phyloP scores from a whole-genome alignment of 768 basidiomycete genomes.

The Melanogaster broomeanus region DNA sequence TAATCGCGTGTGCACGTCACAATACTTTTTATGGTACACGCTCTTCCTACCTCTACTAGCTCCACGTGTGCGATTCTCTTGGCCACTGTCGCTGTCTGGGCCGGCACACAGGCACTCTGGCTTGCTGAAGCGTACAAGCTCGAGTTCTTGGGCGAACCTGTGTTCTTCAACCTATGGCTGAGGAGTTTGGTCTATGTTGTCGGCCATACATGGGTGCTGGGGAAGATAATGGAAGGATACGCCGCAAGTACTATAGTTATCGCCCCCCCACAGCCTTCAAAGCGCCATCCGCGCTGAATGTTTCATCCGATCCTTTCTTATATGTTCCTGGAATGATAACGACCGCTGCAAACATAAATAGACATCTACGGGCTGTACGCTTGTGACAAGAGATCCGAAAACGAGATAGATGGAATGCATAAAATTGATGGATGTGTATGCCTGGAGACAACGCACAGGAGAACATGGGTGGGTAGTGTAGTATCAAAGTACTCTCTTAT shows the following conservation, averaged over 20 bases:
- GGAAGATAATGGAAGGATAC: constrained; percentile 57
- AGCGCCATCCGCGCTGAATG: background rate
- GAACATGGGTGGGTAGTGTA: constrained; percentile 25
- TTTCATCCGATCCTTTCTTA: background rate
- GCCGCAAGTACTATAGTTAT: background rate
- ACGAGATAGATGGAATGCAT: constrained; percentile 13
- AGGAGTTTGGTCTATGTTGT: constrained; percentile 73
- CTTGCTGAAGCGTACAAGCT: constrained; percentile 87
- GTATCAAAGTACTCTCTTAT: constrained; percentile 9
- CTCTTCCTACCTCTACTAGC: constrained; percentile 84
- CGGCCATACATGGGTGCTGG: constrained; percentile 82
- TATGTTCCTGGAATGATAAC: background rate
- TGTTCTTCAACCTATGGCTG: constrained; percentile 76
- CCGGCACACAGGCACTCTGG: constrained; percentile 83
- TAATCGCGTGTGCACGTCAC: constrained; percentile 97
- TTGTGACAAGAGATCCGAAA: constrained; percentile 5
- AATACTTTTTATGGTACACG: constrained; percentile 99
- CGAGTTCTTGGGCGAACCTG: constrained; percentile 80
- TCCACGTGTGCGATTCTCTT: constrained; percentile 60
- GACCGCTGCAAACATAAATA: constrained; percentile 14
- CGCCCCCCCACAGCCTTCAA: background rate
- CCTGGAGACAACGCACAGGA: constrained; percentile 15
- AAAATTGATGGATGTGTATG: constrained; percentile 9
- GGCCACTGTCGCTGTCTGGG: constrained; percentile 62
- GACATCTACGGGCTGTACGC: constrained; percentile 22